Evolutionary conservation across 768 basidiomycete species (phyloP).

Genomic region (Phaeolepiota aurea): DNA sequence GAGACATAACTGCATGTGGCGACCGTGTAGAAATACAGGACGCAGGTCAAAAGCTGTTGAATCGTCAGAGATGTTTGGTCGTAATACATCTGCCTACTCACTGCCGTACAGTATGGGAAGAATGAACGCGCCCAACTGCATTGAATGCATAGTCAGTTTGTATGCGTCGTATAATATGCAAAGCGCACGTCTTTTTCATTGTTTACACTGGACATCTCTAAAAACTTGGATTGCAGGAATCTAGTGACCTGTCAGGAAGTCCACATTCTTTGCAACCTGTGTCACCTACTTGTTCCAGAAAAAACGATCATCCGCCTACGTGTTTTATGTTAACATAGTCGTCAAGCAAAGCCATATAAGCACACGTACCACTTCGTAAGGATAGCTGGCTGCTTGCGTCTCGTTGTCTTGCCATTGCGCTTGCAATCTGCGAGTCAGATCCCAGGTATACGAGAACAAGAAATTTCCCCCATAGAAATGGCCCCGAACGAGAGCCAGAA

Average conservation of each 20-base stretch:
- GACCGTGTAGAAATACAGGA: conserved; percentile 64
- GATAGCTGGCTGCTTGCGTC: conserved; percentile 40
- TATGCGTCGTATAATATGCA: no score
- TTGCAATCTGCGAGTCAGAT: conserved; percentile 84
- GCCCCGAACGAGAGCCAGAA: conserved; percentile 78
- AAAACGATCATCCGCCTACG: conserved; percentile 87
- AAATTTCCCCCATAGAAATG: conserved; percentile 78
- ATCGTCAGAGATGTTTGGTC: conserved; percentile 4
- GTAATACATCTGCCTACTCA: conserved; percentile 31
- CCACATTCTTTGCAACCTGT: no score
- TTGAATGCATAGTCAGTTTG: no score
- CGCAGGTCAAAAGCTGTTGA: conserved; percentile 78
- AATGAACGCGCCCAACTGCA: conserved; percentile 79
- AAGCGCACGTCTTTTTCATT: no score
- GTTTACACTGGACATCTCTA: conserved; percentile 42
- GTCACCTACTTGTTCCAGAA: conserved; percentile 86
- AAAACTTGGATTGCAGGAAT: conserved; percentile 54
- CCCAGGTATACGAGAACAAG: conserved; percentile 86
- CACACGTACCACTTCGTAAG: conserved; percentile 73
- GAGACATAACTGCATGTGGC: conserved; percentile 74
- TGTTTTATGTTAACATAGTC: conserved; percentile 1
- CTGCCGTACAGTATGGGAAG: conserved; percentile 93
- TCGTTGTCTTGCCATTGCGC: conserved; percentile 60
- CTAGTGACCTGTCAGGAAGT: no score
- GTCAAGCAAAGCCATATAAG: neutral